Evolutionary conservation across 2,329 filamentous ascomycete genomes (phyloP).

Genomic region (Pleochaeta shiraiana): DNA sequence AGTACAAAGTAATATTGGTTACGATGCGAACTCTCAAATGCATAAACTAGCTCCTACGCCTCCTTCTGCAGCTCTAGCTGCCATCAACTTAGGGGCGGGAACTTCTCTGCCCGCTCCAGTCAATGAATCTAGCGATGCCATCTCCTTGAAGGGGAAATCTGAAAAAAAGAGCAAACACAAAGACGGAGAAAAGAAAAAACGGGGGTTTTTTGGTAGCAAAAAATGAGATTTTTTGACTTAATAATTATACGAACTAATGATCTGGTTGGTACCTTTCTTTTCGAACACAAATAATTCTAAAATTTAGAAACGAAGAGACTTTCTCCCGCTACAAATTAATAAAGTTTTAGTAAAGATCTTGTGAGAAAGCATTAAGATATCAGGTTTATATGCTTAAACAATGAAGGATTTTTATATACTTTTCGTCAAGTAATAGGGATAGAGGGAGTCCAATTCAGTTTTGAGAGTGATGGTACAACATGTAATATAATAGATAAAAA

Average conservation of each 20-base stretch:
- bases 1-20: conserved; percentile 10
- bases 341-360: too few relatives aligned
- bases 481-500: not conserved
- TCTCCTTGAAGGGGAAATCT: conserved; percentile 22
- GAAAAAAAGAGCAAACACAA: conserved; percentile 30
- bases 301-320: too few relatives aligned
- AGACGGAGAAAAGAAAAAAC: conserved; percentile 32
- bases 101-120: conserved; percentile 12
- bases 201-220: conserved; percentile 35
- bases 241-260: too few relatives aligned
- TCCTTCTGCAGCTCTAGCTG: conserved; percentile 13
- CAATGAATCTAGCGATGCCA: conserved; percentile 14
- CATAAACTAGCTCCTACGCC: conserved; percentile 12
- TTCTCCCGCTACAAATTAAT: too few relatives aligned
- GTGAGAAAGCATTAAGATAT: too few relatives aligned
- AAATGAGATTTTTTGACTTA: conserved; percentile 24
- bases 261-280: too few relatives aligned
- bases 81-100: conserved; percentile 13
- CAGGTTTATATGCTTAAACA: too few relatives aligned
- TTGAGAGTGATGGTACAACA: not conserved
- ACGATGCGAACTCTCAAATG: conserved; percentile 7
- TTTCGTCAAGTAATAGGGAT: too few relatives aligned
- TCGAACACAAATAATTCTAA: too few relatives aligned
- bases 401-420: too few relatives aligned
- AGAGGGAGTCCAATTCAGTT: too few relatives aligned